Conservation (phyloP, 2,329 filamentous ascomycete genomes). For the Ceratocystis alfenasii region DNA sequence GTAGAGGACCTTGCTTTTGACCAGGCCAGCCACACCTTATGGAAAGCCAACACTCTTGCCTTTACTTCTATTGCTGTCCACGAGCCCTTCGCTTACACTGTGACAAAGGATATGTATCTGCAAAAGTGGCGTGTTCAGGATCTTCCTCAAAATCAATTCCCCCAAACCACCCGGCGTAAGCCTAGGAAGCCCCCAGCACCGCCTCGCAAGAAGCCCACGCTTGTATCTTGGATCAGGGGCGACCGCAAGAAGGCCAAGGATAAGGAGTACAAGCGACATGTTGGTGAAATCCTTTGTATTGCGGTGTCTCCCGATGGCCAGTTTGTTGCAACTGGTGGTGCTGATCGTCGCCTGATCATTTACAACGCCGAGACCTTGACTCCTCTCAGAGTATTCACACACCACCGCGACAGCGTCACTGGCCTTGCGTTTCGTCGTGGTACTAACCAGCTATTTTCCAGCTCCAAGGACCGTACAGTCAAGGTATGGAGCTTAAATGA, state of each 20-base stretch:
- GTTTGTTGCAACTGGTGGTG: conserved; percentile 80
- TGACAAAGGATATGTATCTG: conserved; percentile 70
- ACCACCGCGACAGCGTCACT: conserved; percentile 80
- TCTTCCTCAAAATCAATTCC: conserved; percentile 47
- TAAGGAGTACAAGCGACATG: conserved; percentile 62
- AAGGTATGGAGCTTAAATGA: conserved; percentile 93
- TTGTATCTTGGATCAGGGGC: conserved; percentile 51
- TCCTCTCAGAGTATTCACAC: conserved; percentile 72
- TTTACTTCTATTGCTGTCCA: conserved; percentile 71
- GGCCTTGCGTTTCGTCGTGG: conserved; percentile 74
- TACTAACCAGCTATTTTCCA: conserved; percentile 85
- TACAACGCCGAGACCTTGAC: conserved; percentile 73
- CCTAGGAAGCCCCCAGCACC: conserved; percentile 46
- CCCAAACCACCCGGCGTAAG: conserved; percentile 46
- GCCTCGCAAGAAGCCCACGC: conserved; percentile 49
- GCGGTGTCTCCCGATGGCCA: conserved; percentile 82
- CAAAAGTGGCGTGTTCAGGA: conserved; percentile 82
- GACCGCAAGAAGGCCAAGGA: conserved; percentile 49
- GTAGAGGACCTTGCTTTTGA: conserved; percentile 60
- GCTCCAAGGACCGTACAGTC: conserved; percentile 81
- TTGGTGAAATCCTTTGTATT: conserved; percentile 66
- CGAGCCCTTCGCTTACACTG: conserved; percentile 73
- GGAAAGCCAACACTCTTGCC: conserved; percentile 64
- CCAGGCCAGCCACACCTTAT: conserved; percentile 55
- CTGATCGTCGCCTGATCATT: conserved; percentile 72